A percentile compares a stretch with the other conserved stretches of the same genome.
Evolutionary conservation across 192 early-diverging fungal species (phyloP).

Genomic region (Jimgerdemannia lactiflua): DNA sequence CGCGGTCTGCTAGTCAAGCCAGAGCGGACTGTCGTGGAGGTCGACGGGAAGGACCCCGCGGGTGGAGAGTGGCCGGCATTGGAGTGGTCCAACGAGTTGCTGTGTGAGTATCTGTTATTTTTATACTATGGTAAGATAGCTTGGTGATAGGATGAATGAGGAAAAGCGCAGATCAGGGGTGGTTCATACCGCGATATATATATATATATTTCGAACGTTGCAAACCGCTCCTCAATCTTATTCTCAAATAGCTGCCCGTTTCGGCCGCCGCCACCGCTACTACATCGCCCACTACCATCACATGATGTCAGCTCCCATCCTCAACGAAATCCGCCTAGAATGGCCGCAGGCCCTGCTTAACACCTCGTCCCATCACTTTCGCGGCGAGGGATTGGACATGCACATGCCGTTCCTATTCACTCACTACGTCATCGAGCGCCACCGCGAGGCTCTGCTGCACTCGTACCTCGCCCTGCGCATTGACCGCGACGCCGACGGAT

Average conservation of each 20-base stretch:
- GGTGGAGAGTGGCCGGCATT: slow-evolving; percentile 34
- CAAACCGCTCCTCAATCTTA: neutral
- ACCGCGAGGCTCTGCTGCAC: slow-evolving; percentile 29
- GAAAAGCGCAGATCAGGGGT: too few relatives aligned
- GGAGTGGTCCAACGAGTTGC: slow-evolving; percentile 25
- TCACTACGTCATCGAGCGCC: slow-evolving; percentile 34
- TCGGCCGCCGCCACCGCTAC: slow-evolving; percentile 22
- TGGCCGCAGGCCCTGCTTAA: slow-evolving; percentile 26
- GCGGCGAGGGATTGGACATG: slow-evolving; percentile 19
- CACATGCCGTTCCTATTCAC: slow-evolving; percentile 32
- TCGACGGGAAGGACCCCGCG: neutral
- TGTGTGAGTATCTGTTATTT: slow-evolving; percentile 17
- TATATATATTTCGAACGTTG: neutral
- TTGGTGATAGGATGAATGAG: too few relatives aligned
- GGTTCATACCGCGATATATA: neutral
- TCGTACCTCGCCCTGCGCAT: slow-evolving; percentile 29
- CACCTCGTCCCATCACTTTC: slow-evolving; percentile 36
- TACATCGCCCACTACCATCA: slow-evolving; percentile 35
- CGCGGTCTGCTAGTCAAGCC: slow-evolving; percentile 21
- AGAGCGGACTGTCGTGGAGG: neutral
- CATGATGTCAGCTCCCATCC: slow-evolving; percentile 23
- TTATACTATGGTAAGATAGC: neutral
- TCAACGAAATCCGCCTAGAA: slow-evolving; percentile 25
- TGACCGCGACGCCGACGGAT: slow-evolving; percentile 30
- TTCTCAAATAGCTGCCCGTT: slow-evolving; percentile 8